These are phyloP conservation scores for Dispira simplex DNA, from an alignment of 192 early-diverging fungal species.

Conservation along the genomic window DNA sequence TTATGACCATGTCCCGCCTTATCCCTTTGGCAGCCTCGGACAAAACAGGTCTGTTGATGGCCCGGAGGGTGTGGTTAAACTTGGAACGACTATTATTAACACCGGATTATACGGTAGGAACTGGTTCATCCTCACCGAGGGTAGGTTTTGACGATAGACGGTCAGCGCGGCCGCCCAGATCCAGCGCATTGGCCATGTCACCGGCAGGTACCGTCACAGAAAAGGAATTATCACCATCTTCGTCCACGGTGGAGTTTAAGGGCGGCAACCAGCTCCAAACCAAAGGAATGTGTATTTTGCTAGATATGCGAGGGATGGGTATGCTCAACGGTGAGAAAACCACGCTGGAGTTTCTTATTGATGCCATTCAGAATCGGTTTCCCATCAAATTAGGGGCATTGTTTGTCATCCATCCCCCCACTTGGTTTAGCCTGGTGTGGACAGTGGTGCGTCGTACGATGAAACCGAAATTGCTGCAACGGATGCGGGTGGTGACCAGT, in stretches of 20 bases:
- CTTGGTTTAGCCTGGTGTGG: slow-evolving; percentile 3
- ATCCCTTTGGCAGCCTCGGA: not conserved
- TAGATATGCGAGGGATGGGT: slow-evolving; percentile 6
- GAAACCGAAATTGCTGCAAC: slow-evolving; percentile 1
- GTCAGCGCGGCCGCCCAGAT: no score
- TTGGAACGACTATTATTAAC: not conserved
- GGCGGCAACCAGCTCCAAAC: not conserved
- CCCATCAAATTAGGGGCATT: slow-evolving; percentile 9
- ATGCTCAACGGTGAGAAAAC: slow-evolving; percentile 8
- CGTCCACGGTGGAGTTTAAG: not conserved
- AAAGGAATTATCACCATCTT: no score
- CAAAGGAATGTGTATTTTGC: slow-evolving; percentile 4
- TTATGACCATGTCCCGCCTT: slow-evolving; percentile 1
- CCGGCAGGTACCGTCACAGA: no score
- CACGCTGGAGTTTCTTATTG: slow-evolving; percentile 2
- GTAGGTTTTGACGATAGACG: no score
- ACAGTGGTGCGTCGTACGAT: slow-evolving; percentile 6
- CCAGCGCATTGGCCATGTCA: no score
- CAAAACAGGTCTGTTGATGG: not conserved
- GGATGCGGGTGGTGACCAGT: not conserved
- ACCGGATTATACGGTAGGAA: no score
- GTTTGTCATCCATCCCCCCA: slow-evolving; percentile 7
- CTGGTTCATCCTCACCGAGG: no score
- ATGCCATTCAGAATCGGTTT: slow-evolving; percentile 9
- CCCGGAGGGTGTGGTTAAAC: not conserved